Percentiles rank a stretch among this genome's conserved stretches.
phyloP scores from a whole-genome alignment of 2,329 filamentous ascomycete genomes.

The Colletotrichum phormii region DNA sequence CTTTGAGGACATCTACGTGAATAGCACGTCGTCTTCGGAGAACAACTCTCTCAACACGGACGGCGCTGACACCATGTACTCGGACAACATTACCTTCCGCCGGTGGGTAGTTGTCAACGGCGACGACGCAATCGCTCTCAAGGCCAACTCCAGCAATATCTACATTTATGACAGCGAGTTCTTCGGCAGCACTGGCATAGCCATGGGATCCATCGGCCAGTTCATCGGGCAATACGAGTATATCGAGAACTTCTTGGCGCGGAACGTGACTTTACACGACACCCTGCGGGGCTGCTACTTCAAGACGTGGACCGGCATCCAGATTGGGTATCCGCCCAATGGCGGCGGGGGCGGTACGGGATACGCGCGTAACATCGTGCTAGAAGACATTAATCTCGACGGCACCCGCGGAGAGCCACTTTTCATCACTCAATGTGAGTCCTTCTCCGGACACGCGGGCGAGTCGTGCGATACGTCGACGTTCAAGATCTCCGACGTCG shows the following conservation, averaged over 20 bases:
- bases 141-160: constrained; percentile 68
- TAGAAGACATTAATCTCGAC: constrained; percentile 46
- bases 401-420: constrained; percentile 45
- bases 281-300: constrained; percentile 63
- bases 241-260: constrained; percentile 60
- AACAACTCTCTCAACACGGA: constrained; percentile 54
- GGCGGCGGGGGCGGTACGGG: constrained; percentile 68
- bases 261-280: constrained; percentile 58
- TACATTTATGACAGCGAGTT: constrained; percentile 60
- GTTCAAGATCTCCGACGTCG: constrained; percentile 45
- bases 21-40: constrained; percentile 55
- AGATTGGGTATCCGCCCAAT: constrained; percentile 64
- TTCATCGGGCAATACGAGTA: constrained; percentile 60
- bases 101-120: constrained; percentile 63
- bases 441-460: constrained; percentile 48
- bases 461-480: constrained; percentile 48
- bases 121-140: constrained; percentile 65
- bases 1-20: constrained; percentile 64
- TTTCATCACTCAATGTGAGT: constrained; percentile 50
- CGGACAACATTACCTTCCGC: constrained; percentile 62
- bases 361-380: constrained; percentile 45
- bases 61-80: constrained; percentile 63
- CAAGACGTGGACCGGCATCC: constrained; percentile 69
- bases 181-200: constrained; percentile 62
- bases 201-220: constrained; percentile 69